phyloP scores from a whole-genome alignment of 2,329 filamentous ascomycete species.

The Camptophora hylomeconis region DNA sequence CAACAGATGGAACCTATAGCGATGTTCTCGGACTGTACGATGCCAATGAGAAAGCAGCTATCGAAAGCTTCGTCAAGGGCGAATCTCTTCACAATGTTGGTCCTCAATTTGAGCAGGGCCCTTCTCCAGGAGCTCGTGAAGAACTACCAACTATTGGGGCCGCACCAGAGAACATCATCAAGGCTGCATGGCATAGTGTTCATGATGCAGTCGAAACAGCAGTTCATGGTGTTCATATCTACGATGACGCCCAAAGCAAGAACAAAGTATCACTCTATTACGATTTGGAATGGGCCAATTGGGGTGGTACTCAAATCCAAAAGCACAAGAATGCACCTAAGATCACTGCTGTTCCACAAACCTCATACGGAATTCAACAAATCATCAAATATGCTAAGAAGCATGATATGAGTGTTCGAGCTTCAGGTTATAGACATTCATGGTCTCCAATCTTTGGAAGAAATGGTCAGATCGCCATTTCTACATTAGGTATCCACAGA shows the following conservation, averaged over 20 bases:
- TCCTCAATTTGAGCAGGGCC: background rate
- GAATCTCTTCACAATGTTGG: background rate
- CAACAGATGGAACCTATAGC: slow-evolving; percentile 3
- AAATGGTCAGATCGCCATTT: slow-evolving; percentile 30
- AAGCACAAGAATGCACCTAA: slow-evolving; percentile 27
- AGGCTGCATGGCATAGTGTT: background rate
- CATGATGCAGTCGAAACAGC: background rate
- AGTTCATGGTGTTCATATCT: slow-evolving; percentile 14
- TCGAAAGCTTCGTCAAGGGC: slow-evolving; percentile 1
- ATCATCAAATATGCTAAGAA: slow-evolving; percentile 26
- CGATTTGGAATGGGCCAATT: slow-evolving; percentile 27
- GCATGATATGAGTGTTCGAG: slow-evolving; percentile 27
- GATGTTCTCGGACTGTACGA: background rate
- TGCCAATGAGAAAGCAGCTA: background rate
- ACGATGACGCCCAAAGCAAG: slow-evolving; percentile 20
- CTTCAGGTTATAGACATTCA: slow-evolving; percentile 32
- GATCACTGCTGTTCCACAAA: slow-evolving; percentile 30
- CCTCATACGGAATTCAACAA: slow-evolving; percentile 28
- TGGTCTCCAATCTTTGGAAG: slow-evolving; percentile 31
- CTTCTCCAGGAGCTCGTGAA: slow-evolving; percentile 1
- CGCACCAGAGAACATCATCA: background rate
- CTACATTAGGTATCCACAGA: slow-evolving; percentile 26
- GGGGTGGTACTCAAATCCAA: slow-evolving; percentile 29
- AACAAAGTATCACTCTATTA: slow-evolving; percentile 24
- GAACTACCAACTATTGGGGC: slow-evolving; percentile 1